Percentiles rank a stretch among this genome's conserved stretches.
Evolutionary conservation across 495 filamentous ascomycete genomes (phyloP).

Genomic region (Tirmania nivea): DNA sequence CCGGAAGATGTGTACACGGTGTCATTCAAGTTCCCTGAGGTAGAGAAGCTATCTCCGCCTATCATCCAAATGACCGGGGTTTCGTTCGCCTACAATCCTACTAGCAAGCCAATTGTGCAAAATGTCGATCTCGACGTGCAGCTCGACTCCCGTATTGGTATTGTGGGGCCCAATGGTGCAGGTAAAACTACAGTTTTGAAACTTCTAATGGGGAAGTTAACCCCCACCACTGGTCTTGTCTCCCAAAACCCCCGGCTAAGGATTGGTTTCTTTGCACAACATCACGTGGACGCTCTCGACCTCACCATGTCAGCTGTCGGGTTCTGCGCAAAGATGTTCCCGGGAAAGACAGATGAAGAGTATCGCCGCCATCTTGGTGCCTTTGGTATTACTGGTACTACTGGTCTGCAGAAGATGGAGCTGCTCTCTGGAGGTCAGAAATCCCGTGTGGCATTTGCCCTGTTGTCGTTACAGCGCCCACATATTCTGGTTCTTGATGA

Average conservation of each 20-base stretch:
- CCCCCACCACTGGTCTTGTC: slow-evolving; percentile 58
- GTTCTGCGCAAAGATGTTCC: slow-evolving; percentile 87
- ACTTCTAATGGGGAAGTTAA: slow-evolving; percentile 69
- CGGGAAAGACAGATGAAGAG: slow-evolving; percentile 82
- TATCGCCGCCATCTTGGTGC: slow-evolving; percentile 90
- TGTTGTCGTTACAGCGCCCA: slow-evolving; percentile 73
- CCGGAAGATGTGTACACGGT: slow-evolving; percentile 91
- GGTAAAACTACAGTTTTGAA: slow-evolving; percentile 96
- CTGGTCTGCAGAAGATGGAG: slow-evolving; percentile 89
- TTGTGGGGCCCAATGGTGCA: slow-evolving; percentile 94
- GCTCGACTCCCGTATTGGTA: slow-evolving; percentile 92
- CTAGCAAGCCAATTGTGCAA: slow-evolving; percentile 48
- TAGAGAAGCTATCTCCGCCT: slow-evolving; percentile 89
- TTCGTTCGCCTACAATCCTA: slow-evolving; percentile 67
- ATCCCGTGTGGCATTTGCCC: slow-evolving; percentile 91
- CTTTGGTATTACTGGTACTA: slow-evolving; percentile 95
- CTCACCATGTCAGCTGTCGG: slow-evolving; percentile 67
- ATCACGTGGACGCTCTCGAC: slow-evolving; percentile 94
- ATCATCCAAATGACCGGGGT: slow-evolving; percentile 95
- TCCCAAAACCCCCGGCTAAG: slow-evolving; percentile 70
- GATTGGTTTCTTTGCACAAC: slow-evolving; percentile 93
- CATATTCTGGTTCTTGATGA: slow-evolving; percentile 98
- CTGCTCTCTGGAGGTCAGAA: slow-evolving; percentile 94
- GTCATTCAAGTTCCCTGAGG: slow-evolving; percentile 93
- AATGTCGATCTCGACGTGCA: slow-evolving; percentile 92